Evolutionary conservation across 345 rosid genomes (phyloP), one percentile per base, ranked within the genome.

Genomic region (Linum tenue): DNA sequence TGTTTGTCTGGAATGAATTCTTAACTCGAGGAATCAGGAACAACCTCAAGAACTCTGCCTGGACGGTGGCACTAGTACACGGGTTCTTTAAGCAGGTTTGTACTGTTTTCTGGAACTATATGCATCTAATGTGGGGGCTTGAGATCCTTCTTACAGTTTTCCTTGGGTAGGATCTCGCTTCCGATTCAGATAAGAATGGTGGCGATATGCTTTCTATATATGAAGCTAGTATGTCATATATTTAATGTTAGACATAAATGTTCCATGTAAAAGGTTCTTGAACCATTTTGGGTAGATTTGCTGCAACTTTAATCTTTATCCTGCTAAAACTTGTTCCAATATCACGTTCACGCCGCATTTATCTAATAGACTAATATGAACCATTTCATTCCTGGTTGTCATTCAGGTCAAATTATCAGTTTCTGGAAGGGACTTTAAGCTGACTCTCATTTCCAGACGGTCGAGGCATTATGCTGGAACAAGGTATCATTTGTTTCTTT

Each of bases 401-500:
- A 64, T 80, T 39, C 76, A 92, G 99, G 85, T 84, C 63, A 79
- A 85, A 65, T 84, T 83, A 73, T 78, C 91, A 38, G 84, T 82
- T 37, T 70, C 82, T 22, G 90, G 77, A 71, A 85, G 72, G 76
- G 86, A 78, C 65, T 75, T 90, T 69, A 85, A 74, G 74, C 64
- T 90, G 72, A 86, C 91, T 64, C 83, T 94, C 43, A 88, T 94
- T 66, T 83, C 99, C 8, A 87, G 99, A 66, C 86, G 99, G 16
- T 94, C 99, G 17, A 85, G 95, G 55, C 88, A 90, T 77, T 94
- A 83, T 78, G 99, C 99, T 68, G 99, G 99, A 65, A 94, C 99
- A 71, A 94, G 99, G 99, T 94, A 67, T 59, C 67, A 40, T 65
- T 59, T 11, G 3, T 62, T 53, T 36, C 59, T 31, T 44, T 3